Percentiles rank a stretch among this genome's conserved stretches.
Conservation (phyloP, 108 stramenopile species). For the Mediolabrus comicus region DNA sequence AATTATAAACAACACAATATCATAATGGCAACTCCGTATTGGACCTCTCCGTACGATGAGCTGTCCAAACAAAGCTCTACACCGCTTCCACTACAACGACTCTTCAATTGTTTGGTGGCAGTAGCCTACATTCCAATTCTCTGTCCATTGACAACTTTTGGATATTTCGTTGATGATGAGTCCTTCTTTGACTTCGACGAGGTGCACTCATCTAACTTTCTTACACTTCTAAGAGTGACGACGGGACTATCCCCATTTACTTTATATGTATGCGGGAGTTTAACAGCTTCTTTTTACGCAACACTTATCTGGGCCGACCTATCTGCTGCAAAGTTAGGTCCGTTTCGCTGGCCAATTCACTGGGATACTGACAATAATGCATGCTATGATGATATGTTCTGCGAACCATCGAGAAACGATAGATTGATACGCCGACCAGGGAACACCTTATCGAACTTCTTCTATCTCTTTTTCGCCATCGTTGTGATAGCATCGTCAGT, state of each 20-base stretch:
- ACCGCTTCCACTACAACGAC: neutral
- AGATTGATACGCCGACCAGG: constrained; percentile 34
- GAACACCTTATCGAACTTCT: constrained; percentile 39
- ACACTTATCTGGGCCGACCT: constrained; percentile 14
- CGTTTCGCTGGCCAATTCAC: constrained; percentile 16
- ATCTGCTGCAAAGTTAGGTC: neutral
- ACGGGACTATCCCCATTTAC: constrained; percentile 8
- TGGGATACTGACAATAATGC: constrained; percentile 30
- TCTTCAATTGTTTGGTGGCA: neutral
- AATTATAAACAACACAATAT: no score
- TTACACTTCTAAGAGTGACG: neutral
- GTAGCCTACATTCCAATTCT: constrained; percentile 8
- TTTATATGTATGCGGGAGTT: constrained; percentile 2
- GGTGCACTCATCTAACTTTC: neutral
- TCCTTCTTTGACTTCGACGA: constrained; percentile 24
- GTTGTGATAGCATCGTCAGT: constrained; percentile 13
- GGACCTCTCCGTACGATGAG: constrained; percentile 18
- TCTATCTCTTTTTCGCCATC: constrained; percentile 30
- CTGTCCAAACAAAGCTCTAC: constrained; percentile 10
- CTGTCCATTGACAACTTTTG: constrained; percentile 9
- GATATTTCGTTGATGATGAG: constrained; percentile 5
- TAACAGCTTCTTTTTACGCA: constrained; percentile 2
- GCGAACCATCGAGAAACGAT: constrained; percentile 25
- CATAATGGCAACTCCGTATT: constrained; percentile 7
- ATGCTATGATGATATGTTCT: constrained; percentile 49